Base-by-base conservation (phyloP, 202 grass and related monocot species). In the Dendrocalamus latiflorus region DNA sequence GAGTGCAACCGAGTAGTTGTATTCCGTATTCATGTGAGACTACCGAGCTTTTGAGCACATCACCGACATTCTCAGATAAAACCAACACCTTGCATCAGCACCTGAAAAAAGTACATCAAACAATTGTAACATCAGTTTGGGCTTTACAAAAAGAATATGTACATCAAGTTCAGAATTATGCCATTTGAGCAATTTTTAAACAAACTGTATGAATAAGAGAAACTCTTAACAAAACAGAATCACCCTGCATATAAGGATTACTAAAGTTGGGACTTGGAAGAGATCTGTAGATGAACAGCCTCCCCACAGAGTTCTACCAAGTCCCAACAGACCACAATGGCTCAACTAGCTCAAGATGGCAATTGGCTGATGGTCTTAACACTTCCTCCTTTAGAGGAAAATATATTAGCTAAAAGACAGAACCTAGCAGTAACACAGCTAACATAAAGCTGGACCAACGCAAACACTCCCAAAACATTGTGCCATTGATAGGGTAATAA, bases 81-180 rank as follows among this genome's bases (percentile, higher is more conserved):
- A 26, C 6, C 25, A 53, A 54, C 74, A 49, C 62, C 63, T 76
- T 87, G 62, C 78, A 87, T 81, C 34, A 87, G 42, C 53, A 81
- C 72, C 85, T 81, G 55, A 75, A 87, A 62, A 51, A 44, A 43
- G 66, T 26, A 62, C 26, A 50, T 73, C 48, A 53, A 84, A 70
- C 17, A 30, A 43, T 45, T 75, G 38, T 34, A 80, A 25, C 39
- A 81, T 2, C 33, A 67, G 6, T 36, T 22, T 69, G 11, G 26
- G 65, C 30, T 14, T 14, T 11, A 49, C 47, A 68, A 44, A 44
- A 45, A 21, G 18, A 3, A 18, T 1, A 9, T 8, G 62, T 8
- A 39, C 17, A 44, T 70, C 33, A 60, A 0, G 34, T 30, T 62
- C 4, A 63, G 28, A 72, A 82, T 39, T 36, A 75, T 17, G 42